Percentiles rank a stretch among this genome's conserved stretches.
These are phyloP conservation scores for Fremontodendron californicum DNA, from an alignment of 345 rosid genomes.

Conservation along the genomic window DNA sequence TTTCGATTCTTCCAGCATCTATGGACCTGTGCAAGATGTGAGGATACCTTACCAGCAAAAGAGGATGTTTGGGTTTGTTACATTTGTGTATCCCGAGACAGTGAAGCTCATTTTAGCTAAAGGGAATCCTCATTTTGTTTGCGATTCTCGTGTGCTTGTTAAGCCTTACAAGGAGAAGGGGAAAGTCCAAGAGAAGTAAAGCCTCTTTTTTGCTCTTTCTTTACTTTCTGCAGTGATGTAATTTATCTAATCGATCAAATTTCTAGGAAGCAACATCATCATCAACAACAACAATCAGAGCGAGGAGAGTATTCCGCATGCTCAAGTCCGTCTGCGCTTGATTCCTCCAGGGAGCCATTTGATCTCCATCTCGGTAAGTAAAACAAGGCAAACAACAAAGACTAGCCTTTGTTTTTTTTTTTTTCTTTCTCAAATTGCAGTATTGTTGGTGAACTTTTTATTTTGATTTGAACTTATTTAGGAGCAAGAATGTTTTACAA, in stretches of 20 bases:
- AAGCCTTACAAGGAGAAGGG: conserved; percentile 84
- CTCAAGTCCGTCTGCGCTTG: conserved; percentile 41
- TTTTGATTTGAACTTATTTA: conserved; percentile 6
- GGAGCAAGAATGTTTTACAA: conserved; percentile 53
- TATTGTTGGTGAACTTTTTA: not conserved
- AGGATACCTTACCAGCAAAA: conserved; percentile 80
- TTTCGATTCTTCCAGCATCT: conserved; percentile 33
- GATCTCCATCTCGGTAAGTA: conserved; percentile 52
- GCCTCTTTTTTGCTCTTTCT: not conserved
- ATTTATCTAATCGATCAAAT: conserved; percentile 12
- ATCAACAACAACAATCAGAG: conserved; percentile 45
- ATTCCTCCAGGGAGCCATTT: conserved; percentile 47
- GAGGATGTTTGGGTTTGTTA: conserved; percentile 77
- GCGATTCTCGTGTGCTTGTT: conserved; percentile 70
- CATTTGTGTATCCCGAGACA: conserved; percentile 62
- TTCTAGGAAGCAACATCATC: conserved; percentile 52
- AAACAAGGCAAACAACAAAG: not conserved
- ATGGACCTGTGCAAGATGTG: conserved; percentile 77
- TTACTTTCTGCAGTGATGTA: not conserved
- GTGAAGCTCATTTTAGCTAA: conserved; percentile 72
- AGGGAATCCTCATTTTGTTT: conserved; percentile 73
- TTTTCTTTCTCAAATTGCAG: not conserved
- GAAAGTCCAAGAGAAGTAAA: conserved; percentile 56
- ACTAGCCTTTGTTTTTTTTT: not conserved
- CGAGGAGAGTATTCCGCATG: conserved; percentile 55